Conservation (phyloP, 371 early-diverging fungal species). For the Actinomucor elegans region DNA sequence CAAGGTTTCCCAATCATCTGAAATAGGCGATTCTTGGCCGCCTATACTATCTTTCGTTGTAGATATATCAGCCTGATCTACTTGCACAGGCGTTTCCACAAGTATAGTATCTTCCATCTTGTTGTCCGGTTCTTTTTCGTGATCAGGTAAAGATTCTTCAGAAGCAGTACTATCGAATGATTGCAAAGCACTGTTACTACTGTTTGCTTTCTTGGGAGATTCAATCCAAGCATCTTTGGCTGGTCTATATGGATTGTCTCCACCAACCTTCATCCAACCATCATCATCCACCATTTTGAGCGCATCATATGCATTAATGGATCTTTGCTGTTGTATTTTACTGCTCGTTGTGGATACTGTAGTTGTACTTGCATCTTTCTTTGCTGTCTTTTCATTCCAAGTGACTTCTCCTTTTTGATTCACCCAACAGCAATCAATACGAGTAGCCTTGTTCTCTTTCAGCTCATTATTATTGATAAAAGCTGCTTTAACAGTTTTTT, state of each 20-base stretch:
- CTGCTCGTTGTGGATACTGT: neutral
- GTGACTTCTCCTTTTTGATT: conserved; percentile 53
- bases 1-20: conserved; percentile 14
- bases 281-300: conserved; percentile 25
- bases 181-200: too few species aligned
- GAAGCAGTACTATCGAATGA: neutral
- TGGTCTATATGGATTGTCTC: conserved; percentile 16
- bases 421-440: conserved; percentile 63
- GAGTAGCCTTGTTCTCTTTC: conserved; percentile 34
- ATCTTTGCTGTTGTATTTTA: neutral
- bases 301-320: conserved; percentile 25
- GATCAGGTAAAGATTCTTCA: neutral
- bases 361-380: neutral
- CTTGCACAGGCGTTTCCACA: neutral
- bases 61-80: neutral
- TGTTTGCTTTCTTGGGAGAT: neutral
- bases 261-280: conserved; percentile 33
- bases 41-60: neutral
- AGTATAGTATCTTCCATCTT: neutral
- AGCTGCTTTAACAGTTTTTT: conserved; percentile 36
- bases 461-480: conserved; percentile 5
- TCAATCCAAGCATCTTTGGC: conserved; percentile 17
- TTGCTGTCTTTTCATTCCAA: conserved; percentile 38
- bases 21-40: neutral
- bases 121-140: neutral